A percentile compares a stretch with the other conserved stretches of the same genome.
These are phyloP conservation scores for Chrysanthemum seticuspe DNA, from an alignment of 129 eudicot genomes.

Conservation along the genomic window DNA sequence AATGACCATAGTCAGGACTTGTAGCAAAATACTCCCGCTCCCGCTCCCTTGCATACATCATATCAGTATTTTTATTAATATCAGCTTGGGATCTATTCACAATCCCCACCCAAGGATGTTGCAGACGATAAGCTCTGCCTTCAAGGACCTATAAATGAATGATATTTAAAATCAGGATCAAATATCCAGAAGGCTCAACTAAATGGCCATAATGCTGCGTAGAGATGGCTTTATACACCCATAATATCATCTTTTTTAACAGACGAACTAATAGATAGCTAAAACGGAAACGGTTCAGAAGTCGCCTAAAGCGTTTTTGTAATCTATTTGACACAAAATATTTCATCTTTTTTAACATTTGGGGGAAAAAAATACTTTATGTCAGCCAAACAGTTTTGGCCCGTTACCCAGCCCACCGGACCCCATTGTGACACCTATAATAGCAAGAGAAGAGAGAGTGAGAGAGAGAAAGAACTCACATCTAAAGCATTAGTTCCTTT, in stretches of 20 bases:
- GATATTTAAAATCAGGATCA: constrained; percentile 8
- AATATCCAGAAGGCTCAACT: not conserved
- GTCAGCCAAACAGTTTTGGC: not conserved
- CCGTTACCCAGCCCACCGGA: not conserved
- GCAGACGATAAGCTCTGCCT: constrained; percentile 69
- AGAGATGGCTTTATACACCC: not conserved
- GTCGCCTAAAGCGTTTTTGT: not conserved
- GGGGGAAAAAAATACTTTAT: not conserved
- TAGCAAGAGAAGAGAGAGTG: not conserved
- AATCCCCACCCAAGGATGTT: constrained; percentile 75
- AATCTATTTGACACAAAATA: too few species aligned
- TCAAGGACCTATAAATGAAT: constrained; percentile 53
- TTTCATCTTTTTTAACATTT: not conserved
- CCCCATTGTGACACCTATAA: not conserved
- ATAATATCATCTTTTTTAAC: too few species aligned
- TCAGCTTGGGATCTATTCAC: constrained; percentile 75
- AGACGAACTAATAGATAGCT: not conserved
- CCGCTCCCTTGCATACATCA: constrained; percentile 51
- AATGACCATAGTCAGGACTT: constrained; percentile 61
- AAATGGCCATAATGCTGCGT: not conserved
- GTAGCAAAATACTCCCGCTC: constrained; percentile 64
- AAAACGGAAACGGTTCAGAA: not conserved
- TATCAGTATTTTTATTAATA: constrained; percentile 52
- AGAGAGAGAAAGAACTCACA: constrained; percentile 35
- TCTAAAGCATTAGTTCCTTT: constrained; percentile 72